Evolutionary conservation across 2,329 filamentous ascomycete species (phyloP).

Genomic region (Colletotrichum sp.): DNA sequence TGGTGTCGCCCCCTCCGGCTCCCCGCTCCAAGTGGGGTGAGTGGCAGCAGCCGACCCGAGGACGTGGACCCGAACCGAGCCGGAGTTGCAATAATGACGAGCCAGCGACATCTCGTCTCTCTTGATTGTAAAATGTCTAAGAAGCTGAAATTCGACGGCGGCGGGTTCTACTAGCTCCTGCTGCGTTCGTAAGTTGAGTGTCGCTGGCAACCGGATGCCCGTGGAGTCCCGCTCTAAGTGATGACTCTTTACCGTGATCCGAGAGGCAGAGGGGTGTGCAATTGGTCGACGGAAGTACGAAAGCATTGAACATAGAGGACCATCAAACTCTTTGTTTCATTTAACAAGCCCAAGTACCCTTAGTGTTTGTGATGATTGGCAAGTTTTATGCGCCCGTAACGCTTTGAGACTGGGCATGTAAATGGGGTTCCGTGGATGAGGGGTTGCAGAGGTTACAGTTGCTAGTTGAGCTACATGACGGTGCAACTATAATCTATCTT

Average conservation of each 20-base stretch:
- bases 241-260: neutral
- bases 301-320: too few species aligned
- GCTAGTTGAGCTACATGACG: neutral
- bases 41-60: neutral
- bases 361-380: too few species aligned
- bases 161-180: neutral
- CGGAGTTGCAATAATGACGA: neutral
- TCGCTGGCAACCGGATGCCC: neutral
- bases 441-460: neutral
- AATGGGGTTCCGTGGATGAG: neutral
- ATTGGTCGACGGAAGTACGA: neutral
- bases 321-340: too few species aligned
- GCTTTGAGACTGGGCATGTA: neutral
- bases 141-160: neutral
- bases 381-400: neutral
- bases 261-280: neutral
- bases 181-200: too few species aligned
- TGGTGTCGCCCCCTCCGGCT: neutral
- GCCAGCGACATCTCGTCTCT: neutral
- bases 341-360: too few species aligned
- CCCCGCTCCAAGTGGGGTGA: neutral
- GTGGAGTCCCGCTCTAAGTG: rapidly evolving
- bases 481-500: neutral
- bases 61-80: neutral
- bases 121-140: neutral